Percentiles rank a stretch among this genome's conserved stretches.
phyloP scores from a whole-genome alignment of 2,329 filamentous ascomycete species.

The Bipolaris sorokiniana region DNA sequence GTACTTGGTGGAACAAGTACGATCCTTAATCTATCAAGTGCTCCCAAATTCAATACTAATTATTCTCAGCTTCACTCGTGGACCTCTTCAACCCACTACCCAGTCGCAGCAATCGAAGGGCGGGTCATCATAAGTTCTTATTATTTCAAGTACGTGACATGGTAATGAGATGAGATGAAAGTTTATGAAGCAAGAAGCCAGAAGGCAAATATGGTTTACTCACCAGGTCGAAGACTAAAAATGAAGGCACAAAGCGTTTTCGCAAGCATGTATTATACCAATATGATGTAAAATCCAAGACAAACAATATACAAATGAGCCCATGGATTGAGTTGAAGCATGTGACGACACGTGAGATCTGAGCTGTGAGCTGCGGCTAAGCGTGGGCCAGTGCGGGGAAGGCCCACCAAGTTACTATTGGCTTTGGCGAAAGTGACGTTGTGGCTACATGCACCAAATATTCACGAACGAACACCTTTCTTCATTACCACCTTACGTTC shows the following conservation, averaged over 20 bases:
- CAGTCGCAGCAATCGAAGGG: not conserved
- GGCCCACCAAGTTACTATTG: conserved; percentile 18
- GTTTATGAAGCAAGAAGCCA: not conserved
- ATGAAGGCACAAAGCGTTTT: not conserved
- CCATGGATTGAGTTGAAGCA: not conserved
- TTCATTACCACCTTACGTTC: not conserved
- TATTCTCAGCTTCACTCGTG: conserved; percentile 28
- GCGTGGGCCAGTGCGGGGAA: conserved; percentile 21
- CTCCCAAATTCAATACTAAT: not conserved
- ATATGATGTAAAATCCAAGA: not conserved
- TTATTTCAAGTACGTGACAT: not conserved
- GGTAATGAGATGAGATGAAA: too few species aligned
- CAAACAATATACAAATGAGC: not conserved
- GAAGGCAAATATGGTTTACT: too few species aligned
- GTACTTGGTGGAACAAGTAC: conserved; percentile 46
- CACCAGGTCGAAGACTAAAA: too few species aligned
- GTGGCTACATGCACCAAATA: conserved; percentile 5
- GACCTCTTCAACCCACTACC: conserved; percentile 17
- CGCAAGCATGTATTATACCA: conserved; percentile 5
- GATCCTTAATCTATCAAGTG: not conserved
- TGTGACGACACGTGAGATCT: not conserved
- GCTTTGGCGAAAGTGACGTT: conserved; percentile 19
- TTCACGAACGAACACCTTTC: conserved; percentile 3
- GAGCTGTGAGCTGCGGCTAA: not conserved
- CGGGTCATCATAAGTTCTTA: not conserved